Evolutionary conservation across 1,284 basidiomycete genomes (phyloP), one percentile per base, ranked within the genome.

Genomic region (Cutaneotrichosporon daszewskae): DNA sequence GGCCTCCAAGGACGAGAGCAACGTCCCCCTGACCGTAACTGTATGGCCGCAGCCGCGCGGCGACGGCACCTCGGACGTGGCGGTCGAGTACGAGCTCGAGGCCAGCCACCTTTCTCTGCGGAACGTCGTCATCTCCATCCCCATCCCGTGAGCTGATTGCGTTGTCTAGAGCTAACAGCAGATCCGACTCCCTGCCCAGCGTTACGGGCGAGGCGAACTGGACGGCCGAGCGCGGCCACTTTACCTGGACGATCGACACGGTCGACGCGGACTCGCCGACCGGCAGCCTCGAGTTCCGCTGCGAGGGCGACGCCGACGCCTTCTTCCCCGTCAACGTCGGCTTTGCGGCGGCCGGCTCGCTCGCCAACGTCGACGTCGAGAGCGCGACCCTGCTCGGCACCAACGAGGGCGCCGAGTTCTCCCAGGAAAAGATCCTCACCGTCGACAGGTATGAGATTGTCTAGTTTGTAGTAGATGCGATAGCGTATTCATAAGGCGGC

Each of bases 11-110:
- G 94, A 97, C 68, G 94, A 97, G 74, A 86, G 81, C 47, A 79
- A 85, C 51, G 82, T 95, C 17, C 94, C 94, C 2, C 71, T 98
- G 45, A 87, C 86, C 87, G 90, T 97, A 69, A 96, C 90, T 61
- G 92, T 87, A 70, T 97, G 94, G 94, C 92, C 92, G 5, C 85
- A 88, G 23, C 84, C 87, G 2, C 84, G 85, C 37, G 90, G 88
- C 57, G 84, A 90, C 57, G 89, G 89, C 20, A 84, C 83, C 1
- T 87, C 84, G 57, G 90, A 95, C 56, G 88, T 96, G 45, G 94
- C 86, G 66, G 87, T 97, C 59, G 94, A 97, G 70, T 98, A 95
- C 68, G 91, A 97, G 68, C 83, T 97, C 36, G 89, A 94, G 66
- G 85, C 89, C 49, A 80, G 84, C 53, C 80, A 79, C 47, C 72